Base-by-base conservation (phyloP, 2,329 filamentous ascomycete species). In the Fusarium sterilihyphosum region DNA sequence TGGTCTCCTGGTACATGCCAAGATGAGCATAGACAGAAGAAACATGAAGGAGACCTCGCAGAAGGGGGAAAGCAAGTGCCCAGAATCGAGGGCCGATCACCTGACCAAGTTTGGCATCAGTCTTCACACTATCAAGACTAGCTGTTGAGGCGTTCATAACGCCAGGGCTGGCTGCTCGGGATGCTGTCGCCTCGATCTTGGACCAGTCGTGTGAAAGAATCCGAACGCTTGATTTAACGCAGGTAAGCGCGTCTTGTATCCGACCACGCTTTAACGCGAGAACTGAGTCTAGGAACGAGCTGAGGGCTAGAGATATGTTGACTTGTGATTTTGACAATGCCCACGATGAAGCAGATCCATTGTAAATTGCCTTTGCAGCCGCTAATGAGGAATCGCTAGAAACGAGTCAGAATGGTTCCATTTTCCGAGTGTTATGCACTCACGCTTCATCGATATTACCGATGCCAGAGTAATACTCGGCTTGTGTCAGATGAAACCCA, bases 1-100 rank as follows among this genome's bases (percentile, higher is more conserved):
- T 84, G 5, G 96, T 96, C 81, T 98, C 96, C 69, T 94, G 92
- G 73, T 95, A 94, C 83, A 97, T 89, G 35, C 96, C 96, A 72
- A 96, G 89, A 73, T 97, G 92, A 3, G 93, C 91, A 76, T 95
- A 98, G 3, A 97, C 86, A 8, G 89, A 88, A 1, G 94, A 94
- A 7, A 98, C 88, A 66, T 95, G 92, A 68, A 92, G 83, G 20
- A 97, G 85, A 64, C 91, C 90, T 37, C 90, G 88, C 76, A 95
- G 92, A 26, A 98, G 87, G 2, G 92, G 91, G 35, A 90, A 89
- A 13, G 96, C 91, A 26, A 98, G 86, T 11, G 88, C 87, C 96
- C 96, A 98, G 77, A 96, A 95, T 6, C 89, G 88, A 2, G 94
- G 91, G 3, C 84, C 59, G 50, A 80, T 75, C n/a, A 80, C 65